A percentile compares a stretch with the other conserved stretches of the same genome.
Evolutionary conservation across 768 basidiomycete genomes (phyloP).

Genomic region (Suillus spraguei): DNA sequence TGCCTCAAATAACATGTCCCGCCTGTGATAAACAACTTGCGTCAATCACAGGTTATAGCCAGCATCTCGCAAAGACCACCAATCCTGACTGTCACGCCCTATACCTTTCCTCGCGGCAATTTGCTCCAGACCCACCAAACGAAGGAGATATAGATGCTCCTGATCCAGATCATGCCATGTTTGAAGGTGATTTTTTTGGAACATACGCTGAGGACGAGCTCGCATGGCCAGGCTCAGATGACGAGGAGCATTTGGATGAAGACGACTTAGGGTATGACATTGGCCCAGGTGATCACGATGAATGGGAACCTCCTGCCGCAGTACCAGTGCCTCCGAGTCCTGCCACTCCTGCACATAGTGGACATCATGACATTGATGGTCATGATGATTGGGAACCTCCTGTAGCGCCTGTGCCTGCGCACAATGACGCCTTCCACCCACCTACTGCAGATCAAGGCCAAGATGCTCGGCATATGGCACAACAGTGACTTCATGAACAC

Average conservation of each 20-base stretch:
- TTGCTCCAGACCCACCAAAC: too few species aligned
- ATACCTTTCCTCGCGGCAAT: too few species aligned
- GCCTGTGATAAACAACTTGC: background rate
- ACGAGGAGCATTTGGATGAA: background rate
- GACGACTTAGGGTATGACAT: background rate
- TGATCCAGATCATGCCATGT: too few species aligned
- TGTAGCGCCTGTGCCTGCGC: too few species aligned
- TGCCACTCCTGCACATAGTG: too few species aligned
- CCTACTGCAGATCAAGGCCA: background rate
- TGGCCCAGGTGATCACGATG: background rate
- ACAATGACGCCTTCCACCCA: background rate
- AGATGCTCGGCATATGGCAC: background rate
- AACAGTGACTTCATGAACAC: background rate
- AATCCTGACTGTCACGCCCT: too few species aligned
- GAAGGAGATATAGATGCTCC: too few species aligned
- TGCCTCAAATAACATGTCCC: background rate
- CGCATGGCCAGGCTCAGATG: background rate
- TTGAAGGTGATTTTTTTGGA: background rate
- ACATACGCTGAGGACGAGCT: background rate
- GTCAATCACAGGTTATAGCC: slow-evolving; percentile 2
- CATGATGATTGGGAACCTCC: too few species aligned
- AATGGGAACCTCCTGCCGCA: background rate
- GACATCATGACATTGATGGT: too few species aligned
- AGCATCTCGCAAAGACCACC: too few species aligned
- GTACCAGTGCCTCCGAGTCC: background rate